phyloP scores from a whole-genome alignment of 1,284 basidiomycete genomes.

The Cronartium quercuum region DNA sequence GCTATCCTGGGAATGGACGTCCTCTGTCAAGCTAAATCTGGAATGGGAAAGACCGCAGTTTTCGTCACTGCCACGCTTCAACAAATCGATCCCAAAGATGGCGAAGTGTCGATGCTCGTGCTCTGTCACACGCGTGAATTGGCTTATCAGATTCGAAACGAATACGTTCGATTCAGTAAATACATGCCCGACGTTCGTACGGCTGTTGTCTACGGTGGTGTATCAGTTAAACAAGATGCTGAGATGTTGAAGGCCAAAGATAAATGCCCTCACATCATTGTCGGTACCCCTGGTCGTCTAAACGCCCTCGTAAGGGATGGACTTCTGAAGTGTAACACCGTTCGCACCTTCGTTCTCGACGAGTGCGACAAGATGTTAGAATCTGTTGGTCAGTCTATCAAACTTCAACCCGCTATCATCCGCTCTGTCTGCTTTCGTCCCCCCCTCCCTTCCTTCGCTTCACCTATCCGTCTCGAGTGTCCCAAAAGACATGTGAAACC shows the following conservation, averaged over 20 bases:
- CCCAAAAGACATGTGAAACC: background rate
- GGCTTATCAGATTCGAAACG: constrained; percentile 99
- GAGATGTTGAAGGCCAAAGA: constrained; percentile 91
- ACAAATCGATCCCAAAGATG: constrained; percentile 96
- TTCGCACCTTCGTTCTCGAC: constrained; percentile 99
- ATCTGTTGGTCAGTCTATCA: constrained; percentile 89
- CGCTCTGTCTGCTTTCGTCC: background rate
- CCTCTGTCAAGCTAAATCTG: constrained; percentile 98
- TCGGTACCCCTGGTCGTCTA: constrained; percentile 92
- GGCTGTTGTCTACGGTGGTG: constrained; percentile 95
- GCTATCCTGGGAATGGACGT: constrained; percentile 99
- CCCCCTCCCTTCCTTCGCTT: background rate
- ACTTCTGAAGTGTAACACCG: constrained; percentile 80
- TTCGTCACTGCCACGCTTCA: constrained; percentile 97
- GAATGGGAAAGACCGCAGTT: constrained; percentile 99
- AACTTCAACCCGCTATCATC: background rate
- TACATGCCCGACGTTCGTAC: constrained; percentile 99
- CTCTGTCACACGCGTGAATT: constrained; percentile 99
- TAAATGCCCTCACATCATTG: constrained; percentile 97
- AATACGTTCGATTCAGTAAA: constrained; percentile 97
- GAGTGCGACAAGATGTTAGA: constrained; percentile 99
- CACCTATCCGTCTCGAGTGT: background rate
- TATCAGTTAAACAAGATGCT: constrained; percentile 85
- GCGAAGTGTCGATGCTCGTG: constrained; percentile 94
- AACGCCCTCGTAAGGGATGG: constrained; percentile 90